phyloP scores from a whole-genome alignment of 169 alveolate genomes.

The Cryptosporidium andersoni region DNA sequence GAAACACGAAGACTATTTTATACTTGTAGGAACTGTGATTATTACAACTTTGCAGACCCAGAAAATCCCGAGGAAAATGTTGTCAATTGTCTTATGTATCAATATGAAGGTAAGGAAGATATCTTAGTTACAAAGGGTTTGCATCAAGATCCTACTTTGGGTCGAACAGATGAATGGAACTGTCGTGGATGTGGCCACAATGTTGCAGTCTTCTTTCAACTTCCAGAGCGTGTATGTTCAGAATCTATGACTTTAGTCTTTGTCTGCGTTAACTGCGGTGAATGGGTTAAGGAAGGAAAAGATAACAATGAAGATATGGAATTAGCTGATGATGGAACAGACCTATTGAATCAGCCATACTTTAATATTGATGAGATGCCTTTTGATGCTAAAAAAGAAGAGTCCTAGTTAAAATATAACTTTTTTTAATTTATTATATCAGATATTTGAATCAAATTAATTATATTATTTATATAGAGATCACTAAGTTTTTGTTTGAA shows the following conservation, averaged over 20 bases:
- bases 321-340: constrained; percentile 6
- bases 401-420: background rate
- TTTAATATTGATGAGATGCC: constrained; percentile 41
- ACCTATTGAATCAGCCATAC: constrained; percentile 34
- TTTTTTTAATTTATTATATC: no score
- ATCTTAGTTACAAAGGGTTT: constrained; percentile 83
- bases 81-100: constrained; percentile 73
- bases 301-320: constrained; percentile 67
- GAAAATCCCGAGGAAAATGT: constrained; percentile 74
- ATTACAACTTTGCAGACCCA: constrained; percentile 70
- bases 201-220: constrained; percentile 88
- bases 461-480: no score
- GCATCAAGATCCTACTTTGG: constrained; percentile 88
- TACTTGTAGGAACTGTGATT: constrained; percentile 77
- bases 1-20: constrained; percentile 72
- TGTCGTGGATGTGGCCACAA: constrained; percentile 84
- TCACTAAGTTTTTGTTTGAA: no score
- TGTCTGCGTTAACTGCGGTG: constrained; percentile 85
- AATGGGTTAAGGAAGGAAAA: constrained; percentile 74
- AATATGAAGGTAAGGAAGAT: constrained; percentile 82
- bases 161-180: constrained; percentile 87
- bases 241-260: constrained; percentile 91
- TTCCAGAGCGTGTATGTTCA: constrained; percentile 87
- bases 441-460: no score
- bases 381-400: constrained; percentile 57